Evolutionary conservation across 2,329 filamentous ascomycete genomes (phyloP).

Genomic region (Sporothrix brunneoviolacea): DNA sequence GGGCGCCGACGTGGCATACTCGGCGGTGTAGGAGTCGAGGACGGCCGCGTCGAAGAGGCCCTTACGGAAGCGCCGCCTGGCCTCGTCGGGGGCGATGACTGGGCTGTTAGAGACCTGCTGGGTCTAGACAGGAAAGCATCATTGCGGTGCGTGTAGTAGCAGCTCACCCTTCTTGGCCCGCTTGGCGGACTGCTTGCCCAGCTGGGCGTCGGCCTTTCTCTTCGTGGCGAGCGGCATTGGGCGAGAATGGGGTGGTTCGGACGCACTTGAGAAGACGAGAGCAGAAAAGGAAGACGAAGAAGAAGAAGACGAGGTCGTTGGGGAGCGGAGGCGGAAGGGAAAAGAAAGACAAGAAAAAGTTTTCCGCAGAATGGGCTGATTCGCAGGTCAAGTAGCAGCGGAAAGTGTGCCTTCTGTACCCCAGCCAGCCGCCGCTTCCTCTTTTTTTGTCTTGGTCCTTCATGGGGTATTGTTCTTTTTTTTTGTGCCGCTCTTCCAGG

Average conservation of each 20-base stretch:
- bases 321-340: no score
- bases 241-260: background rate
- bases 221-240: constrained; percentile 11
- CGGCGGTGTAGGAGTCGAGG: constrained; percentile 51
- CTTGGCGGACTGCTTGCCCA: constrained; percentile 38
- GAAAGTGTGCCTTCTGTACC: background rate
- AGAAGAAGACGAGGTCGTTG: no score
- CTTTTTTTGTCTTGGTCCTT: background rate
- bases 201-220: constrained; percentile 41
- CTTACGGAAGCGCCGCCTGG: constrained; percentile 54
- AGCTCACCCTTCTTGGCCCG: constrained; percentile 44
- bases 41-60: constrained; percentile 58
- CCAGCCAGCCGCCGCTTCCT: background rate
- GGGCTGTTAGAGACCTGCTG: constrained; percentile 7
- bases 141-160: no score
- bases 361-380: constrained; percentile 14
- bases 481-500: background rate
- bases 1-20: constrained; percentile 58
- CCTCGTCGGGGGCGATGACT: constrained; percentile 44
- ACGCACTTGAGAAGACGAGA: constrained; percentile 19
- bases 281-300: background rate
- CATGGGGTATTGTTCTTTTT: constrained; percentile 3
- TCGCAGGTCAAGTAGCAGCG: background rate
- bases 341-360: constrained; percentile 5
- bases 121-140: no score